Conservation (phyloP, 768 basidiomycete genomes). For the Nidula microcarpa region DNA sequence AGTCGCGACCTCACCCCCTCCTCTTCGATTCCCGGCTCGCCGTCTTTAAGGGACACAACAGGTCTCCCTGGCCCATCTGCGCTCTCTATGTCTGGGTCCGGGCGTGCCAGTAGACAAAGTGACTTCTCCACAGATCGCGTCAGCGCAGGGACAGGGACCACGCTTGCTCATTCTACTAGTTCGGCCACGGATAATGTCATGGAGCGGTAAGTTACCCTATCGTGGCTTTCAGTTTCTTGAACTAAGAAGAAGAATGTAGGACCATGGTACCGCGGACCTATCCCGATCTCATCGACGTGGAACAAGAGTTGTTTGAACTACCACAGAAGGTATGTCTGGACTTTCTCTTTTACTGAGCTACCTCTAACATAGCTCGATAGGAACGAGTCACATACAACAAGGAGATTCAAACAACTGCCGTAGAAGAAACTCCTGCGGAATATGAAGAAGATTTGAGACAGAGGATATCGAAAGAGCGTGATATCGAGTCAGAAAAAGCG, state of each 20-base stretch:
- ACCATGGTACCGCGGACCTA: conserved; percentile 60
- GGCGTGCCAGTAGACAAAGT: conserved; percentile 68
- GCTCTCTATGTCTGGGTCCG: conserved; percentile 43
- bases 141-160: conserved; percentile 22
- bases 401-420: conserved; percentile 73
- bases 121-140: conserved; percentile 52
- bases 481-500: conserved; percentile 58
- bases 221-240: conserved; percentile 2
- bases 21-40: conserved; percentile 72
- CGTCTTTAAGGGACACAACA: conserved; percentile 38
- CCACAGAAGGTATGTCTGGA: conserved; percentile 67
- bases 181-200: conserved; percentile 66
- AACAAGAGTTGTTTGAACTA: conserved; percentile 87
- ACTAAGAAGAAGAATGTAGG: conserved; percentile 26
- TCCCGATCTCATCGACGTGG: conserved; percentile 83
- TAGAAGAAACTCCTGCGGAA: conserved; percentile 50
- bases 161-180: conserved; percentile 43
- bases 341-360: not conserved
- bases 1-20: conserved; percentile 67
- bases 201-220: conserved; percentile 50
- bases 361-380: conserved; percentile 26
- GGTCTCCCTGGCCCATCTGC: conserved; percentile 30
- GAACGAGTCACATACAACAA: conserved; percentile 83
- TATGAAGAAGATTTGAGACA: conserved; percentile 76
- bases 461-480: conserved; percentile 64